Percentiles rank a stretch among this genome's conserved stretches.
Evolutionary conservation across 768 basidiomycete genomes (phyloP).

Genomic region (Strobilomyces dryophilus): DNA sequence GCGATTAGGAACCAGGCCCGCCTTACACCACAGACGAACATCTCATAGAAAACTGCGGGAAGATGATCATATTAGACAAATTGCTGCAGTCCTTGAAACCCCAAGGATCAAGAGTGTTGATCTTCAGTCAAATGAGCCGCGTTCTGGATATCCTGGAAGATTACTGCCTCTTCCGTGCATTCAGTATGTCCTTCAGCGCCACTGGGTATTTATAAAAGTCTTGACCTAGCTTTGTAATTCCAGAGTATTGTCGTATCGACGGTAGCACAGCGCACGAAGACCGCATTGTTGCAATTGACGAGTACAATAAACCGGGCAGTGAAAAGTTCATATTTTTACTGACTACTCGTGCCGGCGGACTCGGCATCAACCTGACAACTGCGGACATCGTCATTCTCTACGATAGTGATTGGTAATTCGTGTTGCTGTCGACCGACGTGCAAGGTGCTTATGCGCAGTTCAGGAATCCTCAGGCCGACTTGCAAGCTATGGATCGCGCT

Average conservation of each 20-base stretch:
- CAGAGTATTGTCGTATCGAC: too few species aligned
- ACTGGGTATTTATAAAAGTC: too few species aligned
- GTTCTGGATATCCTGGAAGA: slow-evolving; percentile 95
- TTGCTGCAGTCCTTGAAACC: slow-evolving; percentile 81
- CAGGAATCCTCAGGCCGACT: slow-evolving; percentile 97
- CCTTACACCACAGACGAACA: slow-evolving; percentile 99
- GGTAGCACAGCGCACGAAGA: too few species aligned
- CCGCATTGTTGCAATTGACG: too few species aligned
- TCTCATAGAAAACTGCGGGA: slow-evolving; percentile 88
- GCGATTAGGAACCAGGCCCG: slow-evolving; percentile 77
- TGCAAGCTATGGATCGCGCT: slow-evolving; percentile 98
- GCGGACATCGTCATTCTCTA: slow-evolving; percentile 96
- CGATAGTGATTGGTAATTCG: slow-evolving; percentile 85
- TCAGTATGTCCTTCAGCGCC: slow-evolving; percentile 52
- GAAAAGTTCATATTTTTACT: slow-evolving; percentile 97
- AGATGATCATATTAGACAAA: slow-evolving; percentile 98
- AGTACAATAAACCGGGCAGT: background rate
- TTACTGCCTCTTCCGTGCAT: slow-evolving; percentile 88
- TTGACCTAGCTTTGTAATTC: too few species aligned
- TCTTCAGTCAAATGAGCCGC: slow-evolving; percentile 99
- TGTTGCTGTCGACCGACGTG: background rate
- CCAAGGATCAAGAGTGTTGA: slow-evolving; percentile 92
- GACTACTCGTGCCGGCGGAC: slow-evolving; percentile 93
- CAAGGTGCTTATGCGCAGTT: slow-evolving; percentile 3
- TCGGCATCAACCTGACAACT: slow-evolving; percentile 94